phyloP scores from a whole-genome alignment of 1,284 basidiomycete species.

The Spongispora temasekensis region DNA sequence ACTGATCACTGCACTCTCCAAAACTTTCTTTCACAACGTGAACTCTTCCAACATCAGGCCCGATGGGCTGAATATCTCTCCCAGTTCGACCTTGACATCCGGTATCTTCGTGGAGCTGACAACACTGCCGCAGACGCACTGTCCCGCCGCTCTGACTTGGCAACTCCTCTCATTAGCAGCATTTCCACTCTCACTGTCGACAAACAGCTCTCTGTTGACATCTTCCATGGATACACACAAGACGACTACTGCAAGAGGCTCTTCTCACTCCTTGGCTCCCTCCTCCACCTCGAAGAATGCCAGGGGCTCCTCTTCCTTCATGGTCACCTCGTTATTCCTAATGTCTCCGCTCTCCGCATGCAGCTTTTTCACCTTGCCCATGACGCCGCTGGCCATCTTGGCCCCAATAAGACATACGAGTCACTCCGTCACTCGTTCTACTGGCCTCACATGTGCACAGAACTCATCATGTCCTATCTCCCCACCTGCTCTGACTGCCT shows the following conservation, averaged over 20 bases:
- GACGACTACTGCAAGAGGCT: constrained; percentile 35
- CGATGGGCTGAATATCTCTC: background rate
- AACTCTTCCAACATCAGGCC: background rate
- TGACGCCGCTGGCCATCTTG: background rate
- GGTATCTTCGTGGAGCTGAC: background rate
- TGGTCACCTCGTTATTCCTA: background rate
- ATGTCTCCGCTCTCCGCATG: background rate
- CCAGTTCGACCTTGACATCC: background rate
- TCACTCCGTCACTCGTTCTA: background rate
- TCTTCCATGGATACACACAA: constrained; percentile 27
- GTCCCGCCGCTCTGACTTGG: background rate
- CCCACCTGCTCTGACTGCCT: background rate
- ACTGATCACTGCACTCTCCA: background rate
- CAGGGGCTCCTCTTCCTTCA: background rate
- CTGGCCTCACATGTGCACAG: background rate
- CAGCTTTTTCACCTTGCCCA: background rate
- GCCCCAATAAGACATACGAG: background rate
- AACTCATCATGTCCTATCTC: background rate
- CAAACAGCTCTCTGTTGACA: constrained; percentile 3
- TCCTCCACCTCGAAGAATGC: background rate
- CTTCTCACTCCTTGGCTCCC: background rate
- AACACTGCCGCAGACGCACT: background rate
- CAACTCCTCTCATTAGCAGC: background rate
- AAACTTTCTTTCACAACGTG: background rate
- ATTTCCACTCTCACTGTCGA: constrained; percentile 7